Conservation (phyloP, 2,329 filamentous ascomycete species). For the Pestalotiopsis sp. region DNA sequence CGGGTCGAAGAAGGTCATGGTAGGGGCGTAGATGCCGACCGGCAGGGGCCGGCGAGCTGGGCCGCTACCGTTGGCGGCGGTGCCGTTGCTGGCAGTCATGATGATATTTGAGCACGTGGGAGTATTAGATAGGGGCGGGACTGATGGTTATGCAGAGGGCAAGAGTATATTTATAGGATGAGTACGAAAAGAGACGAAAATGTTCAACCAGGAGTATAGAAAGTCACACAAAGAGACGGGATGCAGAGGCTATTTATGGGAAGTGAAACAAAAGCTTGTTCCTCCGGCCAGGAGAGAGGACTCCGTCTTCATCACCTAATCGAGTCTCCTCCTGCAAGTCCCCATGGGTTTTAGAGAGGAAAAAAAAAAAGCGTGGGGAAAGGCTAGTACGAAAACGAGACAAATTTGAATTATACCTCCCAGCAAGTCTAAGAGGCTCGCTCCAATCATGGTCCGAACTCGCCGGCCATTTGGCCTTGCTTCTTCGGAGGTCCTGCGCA, state of each 20-base stretch:
- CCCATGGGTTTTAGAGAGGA: background rate
- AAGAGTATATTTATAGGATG: background rate
- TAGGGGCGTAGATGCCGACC: constrained; percentile 84
- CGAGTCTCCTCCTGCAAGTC: background rate
- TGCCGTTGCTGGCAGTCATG: constrained; percentile 37
- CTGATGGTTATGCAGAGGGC: constrained; percentile 1
- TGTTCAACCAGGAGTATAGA: constrained; percentile 18
- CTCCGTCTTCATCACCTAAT: constrained; percentile 11
- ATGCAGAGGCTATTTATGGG: constrained; percentile 10
- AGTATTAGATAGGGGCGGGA: constrained; percentile 6
- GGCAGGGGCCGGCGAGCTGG: constrained; percentile 61
- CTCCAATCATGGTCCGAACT: constrained; percentile 41
- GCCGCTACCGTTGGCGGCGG: constrained; percentile 25
- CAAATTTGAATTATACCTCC: constrained; percentile 8
- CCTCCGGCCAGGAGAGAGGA: background rate
- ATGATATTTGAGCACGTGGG: constrained; percentile 17
- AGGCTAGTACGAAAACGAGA: constrained; percentile 13
- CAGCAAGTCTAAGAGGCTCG: constrained; percentile 29
- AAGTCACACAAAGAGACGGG: constrained; percentile 17
- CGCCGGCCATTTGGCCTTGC: constrained; percentile 25
- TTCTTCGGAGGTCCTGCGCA: background rate
- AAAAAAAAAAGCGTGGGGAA: constrained; percentile 7
- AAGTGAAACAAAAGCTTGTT: background rate
- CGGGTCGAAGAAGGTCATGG: constrained; percentile 87
- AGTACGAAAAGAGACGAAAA: constrained; percentile 13